A percentile compares a stretch with the other conserved stretches of the same genome.
phyloP scores from a whole-genome alignment of 805 yeast species.

The Kockiozyma suomiensis region DNA sequence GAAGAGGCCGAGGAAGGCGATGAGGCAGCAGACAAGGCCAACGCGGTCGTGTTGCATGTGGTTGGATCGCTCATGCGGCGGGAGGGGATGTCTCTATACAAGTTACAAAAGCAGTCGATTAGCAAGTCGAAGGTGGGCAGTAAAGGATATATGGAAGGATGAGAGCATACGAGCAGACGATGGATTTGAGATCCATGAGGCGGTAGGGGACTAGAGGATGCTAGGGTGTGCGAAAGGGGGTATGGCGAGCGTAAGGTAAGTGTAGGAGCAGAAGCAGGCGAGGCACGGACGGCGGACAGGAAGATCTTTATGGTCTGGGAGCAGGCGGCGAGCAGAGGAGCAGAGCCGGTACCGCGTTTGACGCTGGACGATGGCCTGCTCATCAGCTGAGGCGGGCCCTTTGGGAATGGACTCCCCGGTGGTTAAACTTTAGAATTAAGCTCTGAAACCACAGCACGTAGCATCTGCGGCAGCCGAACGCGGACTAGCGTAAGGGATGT shows the following conservation, averaged over 20 bases:
- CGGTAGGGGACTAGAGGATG: neutral
- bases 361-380: too few relatives aligned
- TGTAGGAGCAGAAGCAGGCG: neutral
- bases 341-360: neutral
- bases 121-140: too few relatives aligned
- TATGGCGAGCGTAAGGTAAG: too few relatives aligned
- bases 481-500: too few relatives aligned
- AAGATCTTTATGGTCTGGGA: neutral
- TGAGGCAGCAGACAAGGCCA: neutral
- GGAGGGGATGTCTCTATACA: neutral
- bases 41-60: neutral
- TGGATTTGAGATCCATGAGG: constrained; percentile 25
- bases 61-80: neutral
- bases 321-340: neutral
- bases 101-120: neutral
- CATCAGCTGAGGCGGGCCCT: too few relatives aligned
- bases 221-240: neutral
- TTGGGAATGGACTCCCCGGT: too few relatives aligned
- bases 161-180: constrained; percentile 21
- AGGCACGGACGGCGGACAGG: neutral
- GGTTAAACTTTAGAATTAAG: too few relatives aligned
- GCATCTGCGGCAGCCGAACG: too few relatives aligned
- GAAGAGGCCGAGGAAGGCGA: constrained; percentile 11
- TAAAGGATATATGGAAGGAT: too few relatives aligned
- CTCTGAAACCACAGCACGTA: too few relatives aligned